phyloP scores from a whole-genome alignment of 176 grass and related monocot species.

The Zea luxurians region DNA sequence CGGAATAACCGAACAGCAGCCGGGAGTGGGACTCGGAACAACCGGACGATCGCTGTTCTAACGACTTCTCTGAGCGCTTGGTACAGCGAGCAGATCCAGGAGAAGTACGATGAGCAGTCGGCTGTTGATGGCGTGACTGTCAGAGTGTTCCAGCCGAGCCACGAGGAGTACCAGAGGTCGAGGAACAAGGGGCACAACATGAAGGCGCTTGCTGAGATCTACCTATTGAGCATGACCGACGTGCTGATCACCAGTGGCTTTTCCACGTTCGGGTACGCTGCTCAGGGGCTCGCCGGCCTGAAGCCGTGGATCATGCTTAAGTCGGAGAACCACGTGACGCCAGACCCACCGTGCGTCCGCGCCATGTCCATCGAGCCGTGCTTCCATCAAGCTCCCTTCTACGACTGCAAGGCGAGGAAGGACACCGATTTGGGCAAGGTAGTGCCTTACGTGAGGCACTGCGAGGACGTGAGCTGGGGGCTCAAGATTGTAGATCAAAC shows the following conservation, averaged over 20 bases:
- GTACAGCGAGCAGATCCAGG: conserved; percentile 57
- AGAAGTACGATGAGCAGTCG: conserved; percentile 48
- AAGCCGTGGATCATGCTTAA: conserved; percentile 71
- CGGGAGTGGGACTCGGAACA: conserved; percentile 16
- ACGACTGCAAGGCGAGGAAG: conserved; percentile 61
- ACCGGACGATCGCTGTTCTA: conserved; percentile 48
- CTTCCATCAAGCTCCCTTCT: conserved; percentile 58
- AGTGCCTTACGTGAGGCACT: conserved; percentile 59
- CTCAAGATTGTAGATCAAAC: conserved; percentile 71
- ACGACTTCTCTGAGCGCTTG: conserved; percentile 58
- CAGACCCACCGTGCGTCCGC: conserved; percentile 47
- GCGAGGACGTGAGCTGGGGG: conserved; percentile 72
- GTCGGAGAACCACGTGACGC: conserved; percentile 38
- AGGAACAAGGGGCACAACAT: conserved; percentile 62
- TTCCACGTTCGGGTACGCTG: conserved; percentile 77
- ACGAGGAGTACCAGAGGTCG: conserved; percentile 59
- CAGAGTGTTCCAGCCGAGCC: conserved; percentile 58
- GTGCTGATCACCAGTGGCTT: conserved; percentile 62
- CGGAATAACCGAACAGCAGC: conserved; percentile 26
- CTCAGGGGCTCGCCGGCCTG: conserved; percentile 53
- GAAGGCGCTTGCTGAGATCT: conserved; percentile 81
- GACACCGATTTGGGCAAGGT: conserved; percentile 48
- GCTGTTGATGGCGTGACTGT: conserved; percentile 50
- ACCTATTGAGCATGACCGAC: conserved; percentile 71
- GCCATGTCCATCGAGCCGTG: conserved; percentile 79